These are phyloP conservation scores for Fusarium zealandicum DNA, from an alignment of 2,329 filamentous ascomycete genomes.

Conservation along the genomic window DNA sequence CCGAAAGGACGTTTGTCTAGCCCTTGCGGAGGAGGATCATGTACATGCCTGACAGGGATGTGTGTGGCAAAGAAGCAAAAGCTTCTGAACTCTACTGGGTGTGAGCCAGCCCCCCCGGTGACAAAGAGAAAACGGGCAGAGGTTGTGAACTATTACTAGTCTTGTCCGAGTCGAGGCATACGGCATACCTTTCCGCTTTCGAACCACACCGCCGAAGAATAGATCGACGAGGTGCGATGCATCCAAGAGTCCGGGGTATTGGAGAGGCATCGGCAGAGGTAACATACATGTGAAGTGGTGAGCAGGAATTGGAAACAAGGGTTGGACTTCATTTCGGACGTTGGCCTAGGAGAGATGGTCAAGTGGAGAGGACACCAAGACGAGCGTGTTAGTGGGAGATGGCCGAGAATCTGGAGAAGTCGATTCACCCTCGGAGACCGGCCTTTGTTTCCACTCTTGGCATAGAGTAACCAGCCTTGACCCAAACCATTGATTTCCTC, in stretches of 20 bases:
- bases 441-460: not conserved
- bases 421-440: conserved; percentile 23
- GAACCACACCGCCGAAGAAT: conserved; percentile 37
- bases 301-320: too few relatives aligned
- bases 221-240: conserved; percentile 32
- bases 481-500: not conserved
- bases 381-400: too few relatives aligned
- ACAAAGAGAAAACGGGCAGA: not conserved
- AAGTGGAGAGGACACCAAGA: too few relatives aligned
- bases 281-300: conserved; percentile 16
- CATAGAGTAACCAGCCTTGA: not conserved
- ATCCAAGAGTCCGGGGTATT: conserved; percentile 2
- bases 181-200: conserved; percentile 35
- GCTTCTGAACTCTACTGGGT: conserved; percentile 4
- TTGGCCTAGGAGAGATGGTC: too few relatives aligned
- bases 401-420: not conserved
- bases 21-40: too few relatives aligned
- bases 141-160: too few relatives aligned
- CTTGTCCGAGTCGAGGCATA: not conserved
- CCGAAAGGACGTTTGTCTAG: conserved; percentile 14
- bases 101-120: conserved; percentile 1
- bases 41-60: conserved; percentile 1
- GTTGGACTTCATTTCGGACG: too few relatives aligned
- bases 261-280: conserved; percentile 14
- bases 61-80: conserved; percentile 13